Conservation (phyloP, 2,329 filamentous ascomycete genomes). For the Magnaporthiopsis poae region DNA sequence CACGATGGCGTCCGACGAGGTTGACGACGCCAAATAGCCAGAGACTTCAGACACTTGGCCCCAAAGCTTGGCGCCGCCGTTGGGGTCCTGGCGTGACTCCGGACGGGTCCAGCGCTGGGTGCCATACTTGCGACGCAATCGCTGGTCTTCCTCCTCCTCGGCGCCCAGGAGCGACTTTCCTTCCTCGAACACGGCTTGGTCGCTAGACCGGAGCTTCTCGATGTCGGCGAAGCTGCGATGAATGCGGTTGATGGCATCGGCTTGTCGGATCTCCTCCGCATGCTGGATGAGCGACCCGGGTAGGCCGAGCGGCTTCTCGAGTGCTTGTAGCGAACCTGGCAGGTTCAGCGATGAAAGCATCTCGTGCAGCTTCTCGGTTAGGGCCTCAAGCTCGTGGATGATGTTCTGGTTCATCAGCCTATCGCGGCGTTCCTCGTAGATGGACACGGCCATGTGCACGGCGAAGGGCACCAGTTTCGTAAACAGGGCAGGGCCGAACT, state of each 20-base stretch:
- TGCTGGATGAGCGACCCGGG: slow-evolving; percentile 79
- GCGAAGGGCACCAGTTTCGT: slow-evolving; percentile 88
- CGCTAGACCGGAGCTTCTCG: slow-evolving; percentile 74
- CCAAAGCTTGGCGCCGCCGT: slow-evolving; percentile 57
- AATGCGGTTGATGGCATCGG: slow-evolving; percentile 70
- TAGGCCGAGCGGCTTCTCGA: slow-evolving; percentile 87
- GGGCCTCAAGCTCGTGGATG: slow-evolving; percentile 69
- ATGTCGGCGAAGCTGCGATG: slow-evolving; percentile 78
- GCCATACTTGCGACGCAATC: slow-evolving; percentile 66
- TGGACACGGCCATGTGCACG: slow-evolving; percentile 87
- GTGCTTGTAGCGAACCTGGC: slow-evolving; percentile 81
- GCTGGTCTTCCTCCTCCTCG: slow-evolving; percentile 76
- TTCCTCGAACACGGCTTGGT: slow-evolving; percentile 71
- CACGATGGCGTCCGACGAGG: slow-evolving; percentile 50
- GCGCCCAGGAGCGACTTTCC: slow-evolving; percentile 66
- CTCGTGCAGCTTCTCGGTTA: slow-evolving; percentile 72
- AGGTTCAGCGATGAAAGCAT: slow-evolving; percentile 74
- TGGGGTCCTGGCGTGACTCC: slow-evolving; percentile 57
- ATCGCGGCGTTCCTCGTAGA: slow-evolving; percentile 86
- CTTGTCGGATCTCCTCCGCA: slow-evolving; percentile 86
- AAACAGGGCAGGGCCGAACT: slow-evolving; percentile 79
- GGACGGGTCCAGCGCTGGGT: slow-evolving; percentile 75
- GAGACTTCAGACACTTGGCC: slow-evolving; percentile 68
- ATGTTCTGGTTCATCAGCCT: slow-evolving; percentile 82
- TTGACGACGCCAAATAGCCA: slow-evolving; percentile 65